Evolutionary conservation across 192 early-diverging fungal species (phyloP).

Genomic region (Coemansia erecta): DNA sequence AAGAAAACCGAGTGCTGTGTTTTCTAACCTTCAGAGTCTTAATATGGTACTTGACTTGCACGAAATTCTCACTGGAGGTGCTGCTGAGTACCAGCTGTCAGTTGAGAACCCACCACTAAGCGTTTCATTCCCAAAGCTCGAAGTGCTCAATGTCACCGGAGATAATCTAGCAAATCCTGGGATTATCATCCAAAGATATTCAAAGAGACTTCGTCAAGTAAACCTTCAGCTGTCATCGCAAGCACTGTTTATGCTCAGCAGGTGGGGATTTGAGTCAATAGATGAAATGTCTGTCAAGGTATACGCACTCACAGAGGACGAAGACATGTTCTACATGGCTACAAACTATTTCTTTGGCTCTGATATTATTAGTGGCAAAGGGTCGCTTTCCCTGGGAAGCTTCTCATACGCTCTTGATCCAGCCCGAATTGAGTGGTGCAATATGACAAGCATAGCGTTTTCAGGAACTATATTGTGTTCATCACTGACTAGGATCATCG

Average conservation of each 20-base stretch:
- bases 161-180: not conserved
- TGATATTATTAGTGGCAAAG: not conserved
- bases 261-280: not conserved
- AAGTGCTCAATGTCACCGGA: not conserved
- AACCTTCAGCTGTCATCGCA: not conserved
- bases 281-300: not conserved
- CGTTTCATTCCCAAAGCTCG: not conserved
- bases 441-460: not conserved
- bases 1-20: not conserved
- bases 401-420: not conserved
- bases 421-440: not conserved
- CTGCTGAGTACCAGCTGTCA: not conserved
- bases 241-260: not conserved
- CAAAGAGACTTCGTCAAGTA: not conserved
- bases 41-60: not conserved
- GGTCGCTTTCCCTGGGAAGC: not conserved
- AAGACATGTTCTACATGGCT: not conserved
- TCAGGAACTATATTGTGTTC: not conserved
- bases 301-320: not conserved
- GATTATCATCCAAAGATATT: not conserved
- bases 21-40: not conserved
- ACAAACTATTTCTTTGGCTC: not conserved
- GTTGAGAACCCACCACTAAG: not conserved
- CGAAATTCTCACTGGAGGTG: not conserved
- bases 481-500: not conserved